Conservation (phyloP, 2,329 filamentous ascomycete species). For the Chaetothyriales sp. region DNA sequence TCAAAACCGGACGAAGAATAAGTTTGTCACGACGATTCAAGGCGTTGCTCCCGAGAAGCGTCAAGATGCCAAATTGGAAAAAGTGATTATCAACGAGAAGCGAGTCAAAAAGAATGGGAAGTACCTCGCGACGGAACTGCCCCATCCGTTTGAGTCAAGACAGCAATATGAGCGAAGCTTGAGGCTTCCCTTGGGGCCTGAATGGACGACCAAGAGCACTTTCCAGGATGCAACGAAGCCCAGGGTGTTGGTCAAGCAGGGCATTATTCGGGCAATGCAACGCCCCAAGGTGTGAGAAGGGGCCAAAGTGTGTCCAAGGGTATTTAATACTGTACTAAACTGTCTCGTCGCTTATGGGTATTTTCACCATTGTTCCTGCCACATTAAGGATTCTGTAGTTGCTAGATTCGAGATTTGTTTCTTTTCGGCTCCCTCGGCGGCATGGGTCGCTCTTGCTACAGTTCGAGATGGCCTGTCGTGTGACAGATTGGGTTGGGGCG, state of each 20-base stretch:
- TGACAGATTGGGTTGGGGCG: no score
- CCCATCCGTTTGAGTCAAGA: conserved; percentile 75
- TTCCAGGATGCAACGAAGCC: conserved; percentile 85
- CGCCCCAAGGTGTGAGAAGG: conserved; percentile 45
- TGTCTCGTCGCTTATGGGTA: no score
- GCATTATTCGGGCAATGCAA: conserved; percentile 72
- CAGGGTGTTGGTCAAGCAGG: conserved; percentile 76
- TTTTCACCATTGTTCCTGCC: no score
- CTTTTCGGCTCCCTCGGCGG: no score
- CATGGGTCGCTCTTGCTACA: no score
- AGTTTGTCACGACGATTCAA: conserved; percentile 34
- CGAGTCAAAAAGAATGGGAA: conserved; percentile 77
- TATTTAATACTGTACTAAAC: no score
- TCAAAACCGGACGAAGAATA: conserved; percentile 38
- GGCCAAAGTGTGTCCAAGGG: background rate
- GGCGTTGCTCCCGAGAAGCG: conserved; percentile 63
- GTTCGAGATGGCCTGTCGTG: no score
- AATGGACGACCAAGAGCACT: conserved; percentile 93
- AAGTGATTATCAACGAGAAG: conserved; percentile 88
- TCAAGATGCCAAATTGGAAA: conserved; percentile 65
- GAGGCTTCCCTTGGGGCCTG: conserved; percentile 72
- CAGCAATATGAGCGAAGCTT: conserved; percentile 58
- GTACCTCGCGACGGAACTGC: conserved; percentile 70
- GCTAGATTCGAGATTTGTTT: no score
- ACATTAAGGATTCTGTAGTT: no score